Percentiles rank a stretch among this genome's conserved stretches.
phyloP scores from a whole-genome alignment of 2,329 filamentous ascomycete species.

The Alternaria gansuensis region DNA sequence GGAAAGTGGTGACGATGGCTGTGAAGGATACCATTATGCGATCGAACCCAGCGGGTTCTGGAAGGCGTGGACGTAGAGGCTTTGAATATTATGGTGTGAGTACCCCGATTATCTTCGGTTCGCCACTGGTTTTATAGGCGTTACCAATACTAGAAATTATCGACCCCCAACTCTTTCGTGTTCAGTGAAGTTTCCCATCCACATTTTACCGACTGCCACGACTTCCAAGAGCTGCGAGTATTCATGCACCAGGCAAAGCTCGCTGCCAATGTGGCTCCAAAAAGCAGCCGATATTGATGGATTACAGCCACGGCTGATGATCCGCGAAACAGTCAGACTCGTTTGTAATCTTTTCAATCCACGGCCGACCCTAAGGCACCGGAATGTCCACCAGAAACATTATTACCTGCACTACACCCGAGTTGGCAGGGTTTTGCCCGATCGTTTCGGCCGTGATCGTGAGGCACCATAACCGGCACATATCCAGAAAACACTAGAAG shows the following conservation, averaged over 20 bases:
- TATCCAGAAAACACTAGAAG: slow-evolving; percentile 8
- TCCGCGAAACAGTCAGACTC: slow-evolving; percentile 15
- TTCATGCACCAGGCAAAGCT: slow-evolving; percentile 18
- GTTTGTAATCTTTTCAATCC: slow-evolving; percentile 25
- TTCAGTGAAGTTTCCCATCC: slow-evolving; percentile 1
- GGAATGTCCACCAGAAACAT: slow-evolving; percentile 3
- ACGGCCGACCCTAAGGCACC: slow-evolving; percentile 22
- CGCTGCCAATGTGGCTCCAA: slow-evolving; percentile 10
- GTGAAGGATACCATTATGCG: slow-evolving; percentile 35
- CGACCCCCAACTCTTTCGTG: slow-evolving; percentile 1
- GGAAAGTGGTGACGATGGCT: slow-evolving; percentile 31
- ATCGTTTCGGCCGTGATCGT: slow-evolving; percentile 7
- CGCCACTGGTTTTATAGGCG: slow-evolving; percentile 4
- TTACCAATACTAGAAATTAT: neutral
- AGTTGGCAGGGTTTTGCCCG: slow-evolving; percentile 5
- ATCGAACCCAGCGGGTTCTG: neutral
- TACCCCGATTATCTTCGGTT: neutral
- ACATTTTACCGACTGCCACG: slow-evolving; percentile 23
- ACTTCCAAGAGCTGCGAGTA: slow-evolving; percentile 28
- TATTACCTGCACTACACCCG: neutral
- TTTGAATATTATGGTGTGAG: neutral
- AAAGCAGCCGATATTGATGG: slow-evolving; percentile 7
- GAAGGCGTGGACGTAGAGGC: neutral
- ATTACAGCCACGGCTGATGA: neutral
- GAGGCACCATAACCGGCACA: slow-evolving; percentile 9